Evolutionary conservation across 1,284 basidiomycete genomes (phyloP), one percentile per base, ranked within the genome.

Genomic region (Pisolithus thermaeus): DNA sequence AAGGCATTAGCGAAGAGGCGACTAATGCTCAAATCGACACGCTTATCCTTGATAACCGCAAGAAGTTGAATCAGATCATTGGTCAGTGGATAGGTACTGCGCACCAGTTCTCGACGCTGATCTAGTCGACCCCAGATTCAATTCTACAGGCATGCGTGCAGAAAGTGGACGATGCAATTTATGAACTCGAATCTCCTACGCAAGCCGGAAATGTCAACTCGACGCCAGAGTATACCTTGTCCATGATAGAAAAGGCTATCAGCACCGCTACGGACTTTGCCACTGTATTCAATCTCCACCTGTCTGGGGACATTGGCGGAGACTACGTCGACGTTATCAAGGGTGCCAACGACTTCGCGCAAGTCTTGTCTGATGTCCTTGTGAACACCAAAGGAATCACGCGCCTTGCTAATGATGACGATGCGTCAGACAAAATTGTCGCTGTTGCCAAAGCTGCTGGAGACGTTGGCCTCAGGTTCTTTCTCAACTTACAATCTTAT

Each of bases 311-410:
- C 63, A 75, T 77, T 36, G 96, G 96, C 41, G 93, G 92, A 37
- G 92, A 97, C 55, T 86, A 99, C 63, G 97, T 99, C 55, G 92
- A 97, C 50, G 97, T 99, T 50, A 99, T 99, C 79, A 97, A 97
- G 73, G 83, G 87, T 43, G 92, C 96, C 55, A 99, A 98, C 71
- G 93, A 97, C 65, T 84, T 98, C 52, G 94, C 96, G 0, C 97
- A 99, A 70, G 86, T 91, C 8, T 75, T 98, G 48, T 79, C 89
- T 4, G 97, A 99, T 57, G 93, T 97, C 38, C 74, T 99, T 46
- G 80, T 89, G 68, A 96, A 91, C 69, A 87, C 91, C 53, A 99
- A 99, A 73, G 97, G 97, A 32, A 88, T 98, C 62, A 97, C 94
- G 4, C 90, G 96, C 38, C 80, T 99, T 46, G 84, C 92, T 41